Conservation (phyloP, 2,329 filamentous ascomycete species). For the Phyllosticta citribraziliensis region DNA sequence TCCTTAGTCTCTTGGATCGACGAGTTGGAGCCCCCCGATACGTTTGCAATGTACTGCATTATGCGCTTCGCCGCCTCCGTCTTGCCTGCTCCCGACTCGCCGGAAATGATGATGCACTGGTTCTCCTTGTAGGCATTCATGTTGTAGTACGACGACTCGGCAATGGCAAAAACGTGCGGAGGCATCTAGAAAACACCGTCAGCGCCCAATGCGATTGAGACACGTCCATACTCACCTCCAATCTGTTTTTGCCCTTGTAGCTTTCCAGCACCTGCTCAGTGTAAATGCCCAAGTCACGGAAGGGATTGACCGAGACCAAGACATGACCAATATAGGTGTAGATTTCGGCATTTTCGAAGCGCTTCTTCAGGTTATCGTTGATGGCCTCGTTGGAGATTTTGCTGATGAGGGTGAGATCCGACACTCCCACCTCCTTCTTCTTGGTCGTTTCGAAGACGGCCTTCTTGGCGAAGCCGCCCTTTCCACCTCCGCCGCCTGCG, state of each 20-base stretch:
- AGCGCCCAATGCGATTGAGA: neutral
- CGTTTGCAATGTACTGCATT: slow-evolving; percentile 99
- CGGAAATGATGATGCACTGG: slow-evolving; percentile 98
- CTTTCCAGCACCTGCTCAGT: slow-evolving; percentile 87
- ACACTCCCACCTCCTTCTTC: slow-evolving; percentile 99
- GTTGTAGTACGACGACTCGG: slow-evolving; percentile 95
- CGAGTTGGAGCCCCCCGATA: slow-evolving; percentile 73
- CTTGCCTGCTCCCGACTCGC: slow-evolving; percentile 96
- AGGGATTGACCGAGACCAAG: slow-evolving; percentile 96
- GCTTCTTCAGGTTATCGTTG: slow-evolving; percentile 97
- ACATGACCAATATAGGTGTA: slow-evolving; percentile 99
- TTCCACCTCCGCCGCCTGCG: slow-evolving; percentile 38
- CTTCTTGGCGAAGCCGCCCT: slow-evolving; percentile 70
- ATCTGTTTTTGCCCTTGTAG: slow-evolving; percentile 92
- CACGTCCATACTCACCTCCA: slow-evolving; percentile 46
- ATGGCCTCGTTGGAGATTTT: slow-evolving; percentile 99
- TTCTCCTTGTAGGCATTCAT: slow-evolving; percentile 99
- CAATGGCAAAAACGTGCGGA: slow-evolving; percentile 94
- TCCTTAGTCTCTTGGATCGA: slow-evolving; percentile 97
- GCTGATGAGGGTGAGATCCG: slow-evolving; percentile 92
- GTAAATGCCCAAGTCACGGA: slow-evolving; percentile 95
- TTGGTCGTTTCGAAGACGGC: slow-evolving; percentile 91
- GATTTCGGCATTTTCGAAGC: slow-evolving; percentile 94
- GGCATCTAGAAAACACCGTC: slow-evolving; percentile 44
- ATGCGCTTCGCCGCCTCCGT: slow-evolving; percentile 97